Percentiles rank a stretch among this genome's conserved stretches.
These are phyloP conservation scores for Copromyces sp. DNA, from an alignment of 495 filamentous ascomycete genomes.

Conservation along the genomic window DNA sequence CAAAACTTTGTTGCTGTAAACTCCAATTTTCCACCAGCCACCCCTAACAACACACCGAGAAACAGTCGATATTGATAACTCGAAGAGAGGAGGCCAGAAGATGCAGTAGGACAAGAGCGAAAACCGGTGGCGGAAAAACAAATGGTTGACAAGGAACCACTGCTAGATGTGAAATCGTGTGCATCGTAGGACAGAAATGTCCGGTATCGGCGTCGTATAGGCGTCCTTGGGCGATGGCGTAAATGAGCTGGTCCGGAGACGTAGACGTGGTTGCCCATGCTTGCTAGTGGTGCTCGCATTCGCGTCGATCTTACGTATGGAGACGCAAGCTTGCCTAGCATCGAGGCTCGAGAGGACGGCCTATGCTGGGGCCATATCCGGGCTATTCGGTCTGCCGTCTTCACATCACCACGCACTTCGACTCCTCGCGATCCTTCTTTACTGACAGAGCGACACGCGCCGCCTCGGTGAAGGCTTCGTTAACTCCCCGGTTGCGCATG, in stretches of 20 bases:
- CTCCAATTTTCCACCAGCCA: background rate
- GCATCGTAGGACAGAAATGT: background rate
- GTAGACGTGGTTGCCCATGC: background rate
- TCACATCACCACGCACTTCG: constrained; percentile 51
- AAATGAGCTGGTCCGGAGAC: background rate
- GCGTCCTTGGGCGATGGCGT: background rate
- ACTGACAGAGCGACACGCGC: constrained; percentile 92
- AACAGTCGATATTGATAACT: background rate
- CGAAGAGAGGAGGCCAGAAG: background rate
- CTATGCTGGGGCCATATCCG: background rate
- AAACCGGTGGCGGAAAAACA: background rate
- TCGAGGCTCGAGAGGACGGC: background rate
- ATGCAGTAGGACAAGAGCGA: background rate
- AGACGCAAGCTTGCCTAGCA: background rate
- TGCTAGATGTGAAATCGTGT: background rate
- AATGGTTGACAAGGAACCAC: background rate
- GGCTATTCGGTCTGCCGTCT: constrained; percentile 3
- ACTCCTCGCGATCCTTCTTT: constrained; percentile 50
- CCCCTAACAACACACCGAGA: constrained; percentile 4
- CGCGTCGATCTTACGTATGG: background rate
- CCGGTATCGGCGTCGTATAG: background rate
- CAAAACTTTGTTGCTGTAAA: background rate
- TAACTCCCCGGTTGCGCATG: constrained; percentile 92
- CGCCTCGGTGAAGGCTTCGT: constrained; percentile 97
- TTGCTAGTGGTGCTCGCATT: background rate